Evolutionary conservation across 208 protist genomes (phyloP).

Genomic region (Acanthamoeba castellanii): DNA sequence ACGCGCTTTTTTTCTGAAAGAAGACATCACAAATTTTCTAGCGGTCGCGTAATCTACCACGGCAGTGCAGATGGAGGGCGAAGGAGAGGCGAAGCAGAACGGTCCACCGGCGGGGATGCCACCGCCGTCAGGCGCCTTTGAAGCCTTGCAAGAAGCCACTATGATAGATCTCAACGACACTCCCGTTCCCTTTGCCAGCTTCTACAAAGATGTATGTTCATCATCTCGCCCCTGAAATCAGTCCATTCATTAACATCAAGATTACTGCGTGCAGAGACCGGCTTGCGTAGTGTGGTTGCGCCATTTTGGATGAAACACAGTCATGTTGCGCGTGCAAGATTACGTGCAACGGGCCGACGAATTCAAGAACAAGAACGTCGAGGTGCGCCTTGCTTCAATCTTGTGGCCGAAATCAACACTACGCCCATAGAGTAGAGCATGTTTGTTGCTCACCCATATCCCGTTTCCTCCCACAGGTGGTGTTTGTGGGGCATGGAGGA

Average conservation of each 20-base stretch:
- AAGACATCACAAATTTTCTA: no score
- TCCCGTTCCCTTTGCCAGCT: not conserved
- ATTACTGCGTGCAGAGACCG: not conserved
- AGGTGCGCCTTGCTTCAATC: not conserved
- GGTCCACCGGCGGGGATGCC: not conserved
- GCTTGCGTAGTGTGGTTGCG: not conserved
- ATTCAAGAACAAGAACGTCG: not conserved
- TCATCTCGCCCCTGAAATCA: not conserved
- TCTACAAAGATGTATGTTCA: not conserved
- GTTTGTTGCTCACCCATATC: not conserved
- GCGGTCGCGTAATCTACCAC: no score
- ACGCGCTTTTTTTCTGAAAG: no score
- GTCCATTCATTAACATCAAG: not conserved
- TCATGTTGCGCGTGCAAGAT: slow-evolving; percentile 23
- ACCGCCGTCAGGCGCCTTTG: not conserved
- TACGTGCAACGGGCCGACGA: slow-evolving; percentile 49
- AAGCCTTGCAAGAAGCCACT: not conserved
- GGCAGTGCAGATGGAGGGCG: not conserved
- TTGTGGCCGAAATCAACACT: no score
- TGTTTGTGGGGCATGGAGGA: slow-evolving; percentile 4
- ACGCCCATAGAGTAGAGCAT: no score
- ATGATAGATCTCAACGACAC: not conserved
- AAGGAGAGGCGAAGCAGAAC: not conserved
- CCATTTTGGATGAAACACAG: slow-evolving; percentile 44
- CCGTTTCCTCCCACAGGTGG: not conserved